Percentiles rank a stretch among this genome's conserved stretches.
phyloP scores from a whole-genome alignment of 345 rosid genomes.

The Eucalyptus tenuipes region DNA sequence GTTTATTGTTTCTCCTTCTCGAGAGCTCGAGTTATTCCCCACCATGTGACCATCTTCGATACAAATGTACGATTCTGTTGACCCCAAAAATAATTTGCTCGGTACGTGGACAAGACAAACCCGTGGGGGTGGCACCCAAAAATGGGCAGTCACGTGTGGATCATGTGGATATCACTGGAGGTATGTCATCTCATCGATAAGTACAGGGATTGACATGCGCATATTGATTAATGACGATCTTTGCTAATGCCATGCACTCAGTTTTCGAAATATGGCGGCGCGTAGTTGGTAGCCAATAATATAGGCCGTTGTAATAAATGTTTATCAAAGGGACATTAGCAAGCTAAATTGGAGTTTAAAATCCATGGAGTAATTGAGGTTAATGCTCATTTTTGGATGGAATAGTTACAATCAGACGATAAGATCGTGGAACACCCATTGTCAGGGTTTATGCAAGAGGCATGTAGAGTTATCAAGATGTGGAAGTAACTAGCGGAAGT shows the following conservation, averaged over 20 bases:
- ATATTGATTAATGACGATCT: neutral
- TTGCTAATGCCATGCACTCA: neutral
- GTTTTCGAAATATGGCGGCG: rapidly evolving
- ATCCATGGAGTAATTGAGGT: neutral
- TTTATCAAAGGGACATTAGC: neutral
- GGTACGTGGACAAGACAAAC: neutral
- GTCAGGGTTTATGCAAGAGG: no score
- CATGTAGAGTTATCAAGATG: no score
- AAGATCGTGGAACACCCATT: no score
- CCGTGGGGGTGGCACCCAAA: neutral
- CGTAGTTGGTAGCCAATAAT: neutral
- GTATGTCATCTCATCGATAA: neutral
- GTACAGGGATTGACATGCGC: neutral
- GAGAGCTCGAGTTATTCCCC: neutral
- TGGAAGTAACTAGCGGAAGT: no score
- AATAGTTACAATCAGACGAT: no score
- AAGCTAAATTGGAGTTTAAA: neutral
- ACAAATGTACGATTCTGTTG: neutral
- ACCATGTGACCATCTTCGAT: neutral
- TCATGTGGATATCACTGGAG: neutral
- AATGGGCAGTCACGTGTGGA: neutral
- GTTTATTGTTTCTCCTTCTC: neutral
- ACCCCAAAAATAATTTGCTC: neutral
- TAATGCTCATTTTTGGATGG: no score
- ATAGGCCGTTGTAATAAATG: neutral